Percentiles rank a stretch among this genome's conserved stretches.
These are phyloP conservation scores for Rossbeevera mucosa DNA, from an alignment of 768 basidiomycete species.

Conservation along the genomic window DNA sequence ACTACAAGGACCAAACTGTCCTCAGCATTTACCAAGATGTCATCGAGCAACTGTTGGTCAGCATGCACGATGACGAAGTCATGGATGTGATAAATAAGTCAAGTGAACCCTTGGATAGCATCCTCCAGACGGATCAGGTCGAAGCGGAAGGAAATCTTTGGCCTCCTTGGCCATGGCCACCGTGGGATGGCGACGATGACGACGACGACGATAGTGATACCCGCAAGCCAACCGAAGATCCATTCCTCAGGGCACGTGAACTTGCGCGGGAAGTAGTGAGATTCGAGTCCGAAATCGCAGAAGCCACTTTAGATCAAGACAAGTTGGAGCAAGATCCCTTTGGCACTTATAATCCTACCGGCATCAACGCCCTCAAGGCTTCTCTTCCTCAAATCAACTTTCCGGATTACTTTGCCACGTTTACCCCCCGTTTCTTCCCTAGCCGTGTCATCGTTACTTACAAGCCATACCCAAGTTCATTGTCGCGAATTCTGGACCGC, in stretches of 20 bases:
- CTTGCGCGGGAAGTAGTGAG: slow-evolving; percentile 68
- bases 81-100: slow-evolving; percentile 9
- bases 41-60: slow-evolving; percentile 59
- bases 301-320: slow-evolving; percentile 78
- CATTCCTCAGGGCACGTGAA: slow-evolving; percentile 46
- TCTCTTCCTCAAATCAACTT: slow-evolving; percentile 76
- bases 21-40: slow-evolving; percentile 67
- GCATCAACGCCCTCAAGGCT: slow-evolving; percentile 62
- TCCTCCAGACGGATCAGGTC: slow-evolving; percentile 36
- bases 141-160: slow-evolving; percentile 41
- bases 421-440: slow-evolving; percentile 74
- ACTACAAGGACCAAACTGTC: slow-evolving; percentile 75
- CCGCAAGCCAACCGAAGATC: slow-evolving; percentile 31
- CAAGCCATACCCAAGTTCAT: slow-evolving; percentile 65
- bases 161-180: slow-evolving; percentile 86
- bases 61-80: slow-evolving; percentile 46
- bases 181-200: slow-evolving; percentile 70
- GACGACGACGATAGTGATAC: slow-evolving; percentile 42
- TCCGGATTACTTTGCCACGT: slow-evolving; percentile 80
- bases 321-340: slow-evolving; percentile 75
- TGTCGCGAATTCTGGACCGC: slow-evolving; percentile 63
- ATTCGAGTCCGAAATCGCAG: slow-evolving; percentile 76
- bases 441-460: slow-evolving; percentile 75
- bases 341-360: slow-evolving; percentile 82
- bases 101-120: slow-evolving; percentile 17